Evolutionary conservation across 805 yeast genomes (phyloP).

Genomic region (Groenewaldozyma salmanticensis): DNA sequence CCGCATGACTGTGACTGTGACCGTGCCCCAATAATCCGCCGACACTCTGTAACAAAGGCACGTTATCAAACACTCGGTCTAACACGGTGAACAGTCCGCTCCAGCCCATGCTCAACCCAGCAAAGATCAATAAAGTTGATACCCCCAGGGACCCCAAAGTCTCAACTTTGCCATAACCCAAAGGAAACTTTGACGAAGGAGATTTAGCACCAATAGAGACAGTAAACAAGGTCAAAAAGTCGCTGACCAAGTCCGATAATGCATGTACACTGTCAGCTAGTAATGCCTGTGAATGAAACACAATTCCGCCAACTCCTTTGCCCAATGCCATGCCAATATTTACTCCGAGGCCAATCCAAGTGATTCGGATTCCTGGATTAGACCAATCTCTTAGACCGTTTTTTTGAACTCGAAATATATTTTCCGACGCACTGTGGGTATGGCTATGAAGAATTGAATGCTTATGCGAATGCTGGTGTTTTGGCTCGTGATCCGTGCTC

Average conservation of each 20-base stretch:
- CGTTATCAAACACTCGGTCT: slow-evolving; percentile 13
- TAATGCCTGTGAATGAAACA: slow-evolving; percentile 89
- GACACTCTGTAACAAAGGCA: slow-evolving; percentile 6
- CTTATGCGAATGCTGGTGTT: background rate
- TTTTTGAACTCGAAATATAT: slow-evolving; percentile 14
- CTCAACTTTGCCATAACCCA: slow-evolving; percentile 90
- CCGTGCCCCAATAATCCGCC: slow-evolving; percentile 38
- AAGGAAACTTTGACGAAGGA: slow-evolving; percentile 56
- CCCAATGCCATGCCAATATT: slow-evolving; percentile 80
- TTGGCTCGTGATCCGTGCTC: slow-evolving; percentile 15
- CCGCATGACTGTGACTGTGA: slow-evolving; percentile 36
- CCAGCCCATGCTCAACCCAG: slow-evolving; percentile 91
- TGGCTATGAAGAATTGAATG: slow-evolving; percentile 14
- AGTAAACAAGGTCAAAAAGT: slow-evolving; percentile 79
- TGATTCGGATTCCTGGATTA: slow-evolving; percentile 88
- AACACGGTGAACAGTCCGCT: slow-evolving; percentile 54
- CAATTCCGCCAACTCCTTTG: slow-evolving; percentile 81
- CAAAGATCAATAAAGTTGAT: slow-evolving; percentile 68
- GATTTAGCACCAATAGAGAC: slow-evolving; percentile 63
- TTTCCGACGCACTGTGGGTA: slow-evolving; percentile 15
- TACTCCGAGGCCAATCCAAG: slow-evolving; percentile 81
- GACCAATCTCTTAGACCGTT: slow-evolving; percentile 34
- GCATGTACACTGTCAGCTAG: slow-evolving; percentile 95
- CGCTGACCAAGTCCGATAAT: slow-evolving; percentile 80
- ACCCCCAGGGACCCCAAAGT: slow-evolving; percentile 87